Evolutionary conservation across 495 filamentous ascomycete genomes (phyloP).

Genomic region (Delitschia confertaspora): DNA sequence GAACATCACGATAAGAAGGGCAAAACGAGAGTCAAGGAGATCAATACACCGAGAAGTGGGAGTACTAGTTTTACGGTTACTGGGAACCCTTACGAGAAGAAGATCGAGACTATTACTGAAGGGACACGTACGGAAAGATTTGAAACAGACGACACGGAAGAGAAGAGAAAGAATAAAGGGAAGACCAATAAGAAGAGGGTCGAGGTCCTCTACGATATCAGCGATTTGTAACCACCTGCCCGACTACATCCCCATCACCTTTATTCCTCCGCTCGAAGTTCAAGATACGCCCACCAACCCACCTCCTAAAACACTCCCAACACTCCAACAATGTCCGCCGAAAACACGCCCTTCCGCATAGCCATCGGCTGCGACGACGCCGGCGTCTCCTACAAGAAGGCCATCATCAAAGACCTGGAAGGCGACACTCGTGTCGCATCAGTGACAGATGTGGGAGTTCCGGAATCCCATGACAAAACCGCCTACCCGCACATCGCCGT

Average conservation of each 20-base stretch:
- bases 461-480: slow-evolving; percentile 60
- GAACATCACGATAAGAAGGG: slow-evolving; percentile 5
- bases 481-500: slow-evolving; percentile 77
- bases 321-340: slow-evolving; percentile 3
- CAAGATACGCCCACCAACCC: neutral
- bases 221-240: neutral
- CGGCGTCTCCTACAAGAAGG: slow-evolving; percentile 68
- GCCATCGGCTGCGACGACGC: slow-evolving; percentile 64
- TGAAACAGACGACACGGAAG: neutral
- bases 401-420: slow-evolving; percentile 64
- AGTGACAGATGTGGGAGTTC: slow-evolving; percentile 62
- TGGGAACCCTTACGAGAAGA: neutral
- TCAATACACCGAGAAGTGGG: neutral
- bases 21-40: slow-evolving; percentile 6
- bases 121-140: neutral
- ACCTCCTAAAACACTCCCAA: neutral
- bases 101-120: neutral
- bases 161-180: neutral
- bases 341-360: slow-evolving; percentile 40
- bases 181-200: slow-evolving; percentile 2
- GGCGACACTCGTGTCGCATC: slow-evolving; percentile 56
- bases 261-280: no score
- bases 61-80: neutral
- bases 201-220: slow-evolving; percentile 1
- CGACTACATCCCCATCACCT: no score